Base-by-base conservation (phyloP, 2,329 filamentous ascomycete species). In the Pseudogymnoascus pannorum region DNA sequence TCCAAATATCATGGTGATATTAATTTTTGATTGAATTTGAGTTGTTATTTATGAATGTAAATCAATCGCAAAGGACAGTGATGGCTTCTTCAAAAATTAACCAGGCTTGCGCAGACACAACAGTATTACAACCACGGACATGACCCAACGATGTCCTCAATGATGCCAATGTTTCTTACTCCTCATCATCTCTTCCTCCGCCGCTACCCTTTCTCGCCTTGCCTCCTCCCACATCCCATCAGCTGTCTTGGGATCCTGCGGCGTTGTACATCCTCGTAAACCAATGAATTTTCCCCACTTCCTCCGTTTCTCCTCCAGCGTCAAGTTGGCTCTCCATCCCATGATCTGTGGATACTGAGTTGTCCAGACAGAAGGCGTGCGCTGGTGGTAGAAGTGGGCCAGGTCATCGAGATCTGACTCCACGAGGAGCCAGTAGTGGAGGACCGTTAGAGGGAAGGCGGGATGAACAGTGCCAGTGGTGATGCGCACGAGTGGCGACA, bases 261-360 rank as follows among this genome's bases (percentile, higher is more conserved):
- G 81, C 31, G 79, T 81, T 65, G 84, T 80, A 68, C 82, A 82
- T 1, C 86, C 87, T 58, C 83, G 75, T 61, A 92, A 75, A 11
- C 88, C 88, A 70, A 91, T 90, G 66, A 92, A 92, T 66, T 82
- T 78, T 51, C 88, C 88, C 70, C 91, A 83, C 74, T 86, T 85
- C 64, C 87, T 77, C 64, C 88, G 79, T 78, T 92, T 92, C 70
- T 68, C 81, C 72, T 86, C 82, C 24, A 86, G 72, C 2, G 77
- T 73, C 63, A 85, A 72, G 63, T 78, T 74, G 4, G 73, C 72
- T 1, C 73, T 71, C 88, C 87, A 91, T 60, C 77, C 73, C 69
- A 92, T 81, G n/a, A 82, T 84, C 66, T 83, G 85, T 0, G 88
- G 88, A 71, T 92, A 92, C 63, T 81, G 77, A 58, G 72, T 66